phyloP scores from a whole-genome alignment of 768 basidiomycete genomes.

The Calocera cornea region DNA sequence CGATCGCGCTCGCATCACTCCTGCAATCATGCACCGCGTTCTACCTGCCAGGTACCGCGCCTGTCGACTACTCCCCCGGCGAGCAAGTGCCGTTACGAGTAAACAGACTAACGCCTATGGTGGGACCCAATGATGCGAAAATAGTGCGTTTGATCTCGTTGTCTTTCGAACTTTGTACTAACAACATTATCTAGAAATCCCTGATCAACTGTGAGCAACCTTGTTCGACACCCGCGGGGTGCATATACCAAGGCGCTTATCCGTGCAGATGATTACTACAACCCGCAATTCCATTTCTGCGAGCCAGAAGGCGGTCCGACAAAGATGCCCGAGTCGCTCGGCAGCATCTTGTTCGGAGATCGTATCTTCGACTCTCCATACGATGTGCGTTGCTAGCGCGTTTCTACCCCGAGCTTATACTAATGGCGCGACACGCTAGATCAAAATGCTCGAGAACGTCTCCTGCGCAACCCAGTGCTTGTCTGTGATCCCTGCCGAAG shows the following conservation, averaged over 20 bases:
- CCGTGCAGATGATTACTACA: constrained; percentile 81
- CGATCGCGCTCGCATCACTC: constrained; percentile 2
- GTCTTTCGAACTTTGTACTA: constrained; percentile 8
- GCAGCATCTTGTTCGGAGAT: constrained; percentile 93
- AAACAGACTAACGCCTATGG: constrained; percentile 80
- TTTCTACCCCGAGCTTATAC: background rate
- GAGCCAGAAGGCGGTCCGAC: constrained; percentile 53
- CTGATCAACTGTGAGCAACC: constrained; percentile 62
- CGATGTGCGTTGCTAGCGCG: constrained; percentile 41
- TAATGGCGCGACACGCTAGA: constrained; percentile 28
- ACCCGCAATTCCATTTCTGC: constrained; percentile 76
- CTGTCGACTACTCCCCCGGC: constrained; percentile 59
- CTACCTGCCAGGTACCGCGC: constrained; percentile 81
- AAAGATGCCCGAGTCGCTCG: constrained; percentile 71
- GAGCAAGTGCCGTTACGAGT: constrained; percentile 71
- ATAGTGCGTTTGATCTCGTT: constrained; percentile 37
- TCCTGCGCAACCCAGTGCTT: constrained; percentile 69
- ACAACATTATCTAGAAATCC: constrained; percentile 49
- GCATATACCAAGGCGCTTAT: background rate
- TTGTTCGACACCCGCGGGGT: background rate
- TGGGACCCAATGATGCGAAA: constrained; percentile 50
- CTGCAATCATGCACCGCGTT: constrained; percentile 38
- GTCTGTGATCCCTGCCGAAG: constrained; percentile 44
- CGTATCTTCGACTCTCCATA: constrained; percentile 85
- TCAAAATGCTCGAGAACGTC: constrained; percentile 68